These are phyloP conservation scores for Coniochaeta prunicola DNA, from an alignment of 2,329 filamentous ascomycete genomes.

Conservation along the genomic window DNA sequence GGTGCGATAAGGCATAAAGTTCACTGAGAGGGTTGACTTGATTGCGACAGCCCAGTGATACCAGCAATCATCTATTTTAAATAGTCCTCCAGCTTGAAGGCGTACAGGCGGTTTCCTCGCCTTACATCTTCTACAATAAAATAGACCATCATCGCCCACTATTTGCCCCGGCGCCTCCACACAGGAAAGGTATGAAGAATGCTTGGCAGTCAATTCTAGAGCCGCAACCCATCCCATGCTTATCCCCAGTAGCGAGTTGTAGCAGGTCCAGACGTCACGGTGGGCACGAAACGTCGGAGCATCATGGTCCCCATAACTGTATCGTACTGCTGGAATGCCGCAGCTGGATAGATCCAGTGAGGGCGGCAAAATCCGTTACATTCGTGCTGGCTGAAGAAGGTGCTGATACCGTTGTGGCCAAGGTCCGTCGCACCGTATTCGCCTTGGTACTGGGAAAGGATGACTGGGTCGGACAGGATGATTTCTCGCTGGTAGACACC, in stretches of 20 bases:
- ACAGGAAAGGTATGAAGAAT: not conserved
- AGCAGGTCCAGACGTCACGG: conserved; percentile 1
- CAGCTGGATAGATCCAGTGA: conserved; percentile 14
- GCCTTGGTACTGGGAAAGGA: conserved; percentile 24
- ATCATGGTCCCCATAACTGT: conserved; percentile 6
- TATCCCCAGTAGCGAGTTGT: conserved; percentile 28
- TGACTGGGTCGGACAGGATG: conserved; percentile 32
- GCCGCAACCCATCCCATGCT: conserved; percentile 14
- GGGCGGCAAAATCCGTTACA: conserved; percentile 18
- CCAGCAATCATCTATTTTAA: no score
- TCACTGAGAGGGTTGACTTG: no score
- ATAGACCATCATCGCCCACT: no score
- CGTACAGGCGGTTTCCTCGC: no score
- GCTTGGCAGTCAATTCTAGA: no score
- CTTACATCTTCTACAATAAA: no score
- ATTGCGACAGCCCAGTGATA: no score
- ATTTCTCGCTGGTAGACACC: conserved; percentile 26
- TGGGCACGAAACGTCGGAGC: conserved; percentile 4
- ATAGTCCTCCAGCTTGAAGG: no score
- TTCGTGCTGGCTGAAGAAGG: conserved; percentile 29
- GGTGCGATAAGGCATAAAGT: no score
- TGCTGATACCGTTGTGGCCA: conserved; percentile 27
- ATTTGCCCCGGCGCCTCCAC: no score
- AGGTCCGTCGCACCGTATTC: conserved; percentile 31
- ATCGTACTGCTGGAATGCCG: not conserved